Evolutionary conservation across 305 asterid genomes (phyloP), one percentile per base, ranked within the genome.

Genomic region (Stenogyne calaminthoides): DNA sequence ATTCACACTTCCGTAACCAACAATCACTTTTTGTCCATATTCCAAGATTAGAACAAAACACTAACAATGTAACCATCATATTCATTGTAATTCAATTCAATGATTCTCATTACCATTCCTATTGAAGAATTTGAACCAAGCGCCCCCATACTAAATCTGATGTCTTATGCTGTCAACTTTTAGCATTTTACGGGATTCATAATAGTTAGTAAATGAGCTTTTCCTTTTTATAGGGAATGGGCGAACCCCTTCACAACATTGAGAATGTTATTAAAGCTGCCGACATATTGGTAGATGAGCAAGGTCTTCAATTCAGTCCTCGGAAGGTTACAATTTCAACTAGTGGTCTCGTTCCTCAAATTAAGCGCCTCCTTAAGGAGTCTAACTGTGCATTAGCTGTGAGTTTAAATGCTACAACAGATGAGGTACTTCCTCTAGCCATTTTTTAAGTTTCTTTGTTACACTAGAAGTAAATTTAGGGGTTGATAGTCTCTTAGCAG

Each of bases 261-360:
- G 99, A 91, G 71, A 94, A 91, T 80, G 99, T 94, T 74, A 32
- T 87, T 40, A 90, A 84, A 84, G 97, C 99, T 63, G 86, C 97
- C 49, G 93, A 91, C 80, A 94, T 94, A 80, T 71, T 94, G 87
- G 93, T 91, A 12, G 96, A 94, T 49, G 92, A 90, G 69, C 97
- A 94, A 65, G 99, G 99, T 63, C 99, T 94, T 75, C 96, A 94
- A 8, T 91, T 94, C 84, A 91, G 99, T 76, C 97, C 97, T 76
- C 91, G 97, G 12, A 94, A 90, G 84, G 97, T 94, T 76, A 90
- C 99, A 2, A 71, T 94, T 83, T 94, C 99, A 29, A 94, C 97
- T 16, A 94, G 99, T 69, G 97, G 99, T 64, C 95, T 94, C 22
- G 97, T 91, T 70, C 98, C 97, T 55, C 95, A 94, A 71, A 63